Evolutionary conservation across 2,329 filamentous ascomycete genomes (phyloP).

Genomic region (Pseudogymnoascus sp.): DNA sequence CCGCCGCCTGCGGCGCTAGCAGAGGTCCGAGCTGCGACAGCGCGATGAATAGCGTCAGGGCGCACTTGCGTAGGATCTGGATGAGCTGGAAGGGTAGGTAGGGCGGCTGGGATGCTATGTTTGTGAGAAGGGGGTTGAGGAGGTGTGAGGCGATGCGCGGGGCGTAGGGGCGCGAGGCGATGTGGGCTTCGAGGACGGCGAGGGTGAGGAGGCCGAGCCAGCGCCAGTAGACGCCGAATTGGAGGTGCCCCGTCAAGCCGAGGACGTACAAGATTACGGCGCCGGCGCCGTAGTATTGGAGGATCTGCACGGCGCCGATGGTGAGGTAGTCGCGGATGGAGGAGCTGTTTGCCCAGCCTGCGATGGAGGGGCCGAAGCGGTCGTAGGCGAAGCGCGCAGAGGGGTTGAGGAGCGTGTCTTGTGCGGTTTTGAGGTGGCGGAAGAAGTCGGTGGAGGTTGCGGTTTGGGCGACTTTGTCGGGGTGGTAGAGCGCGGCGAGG

Average conservation of each 20-base stretch:
- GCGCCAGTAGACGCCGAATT: conserved; percentile 59
- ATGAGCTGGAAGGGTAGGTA: conserved; percentile 84
- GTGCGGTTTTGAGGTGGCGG: conserved; percentile 73
- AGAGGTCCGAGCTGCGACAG: conserved; percentile 73
- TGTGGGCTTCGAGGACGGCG: conserved; percentile 50
- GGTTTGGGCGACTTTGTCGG: conserved; percentile 59
- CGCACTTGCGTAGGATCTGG: conserved; percentile 64
- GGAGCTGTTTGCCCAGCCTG: conserved; percentile 57
- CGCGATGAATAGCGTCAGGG: conserved; percentile 75
- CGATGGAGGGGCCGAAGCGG: conserved; percentile 69
- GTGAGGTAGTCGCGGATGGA: conserved; percentile 68
- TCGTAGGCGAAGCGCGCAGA: conserved; percentile 81
- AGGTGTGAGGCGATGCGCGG: conserved; percentile 38
- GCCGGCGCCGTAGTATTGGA: conserved; percentile 55
- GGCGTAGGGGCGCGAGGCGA: conserved; percentile 47
- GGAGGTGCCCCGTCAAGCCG: conserved; percentile 58
- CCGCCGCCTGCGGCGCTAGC: conserved; percentile 31
- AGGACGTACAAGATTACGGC: conserved; percentile 54
- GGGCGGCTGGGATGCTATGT: conserved; percentile 42
- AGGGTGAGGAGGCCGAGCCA: conserved; percentile 51
- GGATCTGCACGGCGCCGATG: conserved; percentile 53
- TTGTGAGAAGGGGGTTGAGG: conserved; percentile 39
- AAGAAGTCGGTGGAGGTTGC: conserved; percentile 48
- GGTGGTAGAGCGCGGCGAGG: conserved; percentile 65
- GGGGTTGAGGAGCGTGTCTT: conserved; percentile 74